Conservation (phyloP, 2,329 filamentous ascomycete species). For the Neopestalotiopsis sp. region DNA sequence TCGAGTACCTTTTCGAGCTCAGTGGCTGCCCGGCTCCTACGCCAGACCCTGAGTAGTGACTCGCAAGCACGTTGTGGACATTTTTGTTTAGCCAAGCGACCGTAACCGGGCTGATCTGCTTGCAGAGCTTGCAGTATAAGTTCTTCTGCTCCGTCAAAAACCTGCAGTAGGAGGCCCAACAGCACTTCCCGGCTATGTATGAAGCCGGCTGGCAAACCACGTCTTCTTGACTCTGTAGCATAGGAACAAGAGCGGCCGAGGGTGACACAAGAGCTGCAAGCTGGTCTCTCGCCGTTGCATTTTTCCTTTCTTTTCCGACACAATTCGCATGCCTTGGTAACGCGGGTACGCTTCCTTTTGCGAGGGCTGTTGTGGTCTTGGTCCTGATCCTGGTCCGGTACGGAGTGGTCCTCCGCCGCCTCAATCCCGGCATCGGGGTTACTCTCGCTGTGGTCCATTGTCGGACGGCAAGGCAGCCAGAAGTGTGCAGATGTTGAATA, state of each 20-base stretch:
- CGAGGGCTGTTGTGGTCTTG: not conserved
- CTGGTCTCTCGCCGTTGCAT: not conserved
- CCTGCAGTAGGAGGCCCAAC: slow-evolving; percentile 4
- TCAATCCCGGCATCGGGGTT: not conserved
- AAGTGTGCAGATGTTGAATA: not conserved
- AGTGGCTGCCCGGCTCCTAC: not conserved
- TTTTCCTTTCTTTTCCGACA: slow-evolving; percentile 8
- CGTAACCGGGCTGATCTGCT: not conserved
- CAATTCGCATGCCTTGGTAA: not conserved
- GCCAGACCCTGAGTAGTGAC: not conserved
- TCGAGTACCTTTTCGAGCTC: not conserved
- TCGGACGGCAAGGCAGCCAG: not conserved
- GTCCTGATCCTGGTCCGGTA: too few relatives aligned
- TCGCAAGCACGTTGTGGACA: not conserved
- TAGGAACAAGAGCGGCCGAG: slow-evolving; percentile 1
- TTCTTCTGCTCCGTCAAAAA: not conserved
- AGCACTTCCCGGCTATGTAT: slow-evolving; percentile 5
- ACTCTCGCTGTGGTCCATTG: not conserved
- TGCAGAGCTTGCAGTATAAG: not conserved
- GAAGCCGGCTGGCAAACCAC: slow-evolving; percentile 5
- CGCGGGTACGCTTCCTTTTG: not conserved
- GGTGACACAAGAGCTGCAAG: not conserved
- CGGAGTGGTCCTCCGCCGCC: not conserved
- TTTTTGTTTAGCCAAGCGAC: not conserved
- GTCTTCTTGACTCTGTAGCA: not conserved